Evolutionary conservation across 345 rosid genomes (phyloP).

Genomic region (Bruguiera gymnorhiza): DNA sequence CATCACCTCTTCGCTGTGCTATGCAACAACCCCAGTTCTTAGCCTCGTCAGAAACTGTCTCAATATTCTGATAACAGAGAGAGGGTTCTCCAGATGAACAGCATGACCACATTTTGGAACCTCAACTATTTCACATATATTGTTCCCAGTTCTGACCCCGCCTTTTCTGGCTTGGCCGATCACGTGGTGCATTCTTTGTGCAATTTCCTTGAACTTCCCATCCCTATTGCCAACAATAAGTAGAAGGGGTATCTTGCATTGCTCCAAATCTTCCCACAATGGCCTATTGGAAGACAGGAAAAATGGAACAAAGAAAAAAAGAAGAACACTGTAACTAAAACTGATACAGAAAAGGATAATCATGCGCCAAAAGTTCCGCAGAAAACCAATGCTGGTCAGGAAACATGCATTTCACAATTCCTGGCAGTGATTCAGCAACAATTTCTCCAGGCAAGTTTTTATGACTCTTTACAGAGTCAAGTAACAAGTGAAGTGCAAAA

Average conservation of each 20-base stretch:
- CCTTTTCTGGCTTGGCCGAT: constrained; percentile 24
- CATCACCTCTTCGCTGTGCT: not conserved
- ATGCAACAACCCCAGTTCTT: constrained; percentile 2
- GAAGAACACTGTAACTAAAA: not conserved
- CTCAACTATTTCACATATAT: constrained; percentile 45
- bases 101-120: constrained; percentile 75
- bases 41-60: constrained; percentile 50
- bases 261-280: constrained; percentile 78
- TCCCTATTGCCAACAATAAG: constrained; percentile 69
- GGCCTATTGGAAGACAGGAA: constrained; percentile 40
- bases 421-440: not conserved
- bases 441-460: not conserved
- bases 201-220: constrained; percentile 60
- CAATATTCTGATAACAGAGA: constrained; percentile 44
- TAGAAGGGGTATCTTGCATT: constrained; percentile 48
- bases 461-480: not conserved
- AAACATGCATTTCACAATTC: not conserved
- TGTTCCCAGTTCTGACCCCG: constrained; percentile 4
- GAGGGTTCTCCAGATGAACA: constrained; percentile 88
- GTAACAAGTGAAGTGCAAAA: not conserved
- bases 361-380: not conserved
- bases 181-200: constrained; percentile 41
- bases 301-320: not conserved
- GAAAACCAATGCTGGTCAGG: not conserved
- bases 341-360: not conserved